Conservation (phyloP, 176 grass and related monocot species). For the Musa beccarii region DNA sequence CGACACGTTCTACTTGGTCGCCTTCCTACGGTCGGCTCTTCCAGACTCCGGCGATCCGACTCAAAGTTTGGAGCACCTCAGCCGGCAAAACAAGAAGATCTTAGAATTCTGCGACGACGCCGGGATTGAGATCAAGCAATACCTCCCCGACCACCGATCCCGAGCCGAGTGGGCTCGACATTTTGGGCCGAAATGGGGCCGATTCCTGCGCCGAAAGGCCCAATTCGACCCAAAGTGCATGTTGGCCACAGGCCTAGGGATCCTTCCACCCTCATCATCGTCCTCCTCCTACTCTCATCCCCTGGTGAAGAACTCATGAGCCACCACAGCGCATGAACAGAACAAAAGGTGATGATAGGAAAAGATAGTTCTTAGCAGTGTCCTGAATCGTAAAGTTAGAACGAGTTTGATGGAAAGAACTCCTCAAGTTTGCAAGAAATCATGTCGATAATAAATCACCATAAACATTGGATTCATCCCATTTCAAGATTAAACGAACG, state of each 20-base stretch:
- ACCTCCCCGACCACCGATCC: slow-evolving; percentile 67
- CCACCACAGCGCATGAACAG: background rate
- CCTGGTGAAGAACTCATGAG: slow-evolving; percentile 5
- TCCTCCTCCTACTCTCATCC: slow-evolving; percentile 10
- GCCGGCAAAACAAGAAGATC: slow-evolving; percentile 57
- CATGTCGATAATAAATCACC: too few species aligned
- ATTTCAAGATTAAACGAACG: too few species aligned
- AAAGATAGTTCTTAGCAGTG: background rate
- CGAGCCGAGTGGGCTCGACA: slow-evolving; percentile 55
- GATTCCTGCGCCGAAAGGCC: slow-evolving; percentile 43
- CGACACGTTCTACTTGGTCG: slow-evolving; percentile 92
- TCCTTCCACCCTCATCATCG: slow-evolving; percentile 35
- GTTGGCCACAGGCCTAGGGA: slow-evolving; percentile 57
- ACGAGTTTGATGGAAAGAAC: too few species aligned
- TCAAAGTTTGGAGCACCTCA: slow-evolving; percentile 46
- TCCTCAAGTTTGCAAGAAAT: too few species aligned
- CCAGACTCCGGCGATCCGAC: slow-evolving; percentile 30
- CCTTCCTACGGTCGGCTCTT: slow-evolving; percentile 77
- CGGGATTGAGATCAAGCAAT: slow-evolving; percentile 64
- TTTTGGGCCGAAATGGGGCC: slow-evolving; percentile 59
- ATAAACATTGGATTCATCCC: too few species aligned
- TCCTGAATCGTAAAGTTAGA: too few species aligned
- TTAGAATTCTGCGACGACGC: slow-evolving; percentile 50
- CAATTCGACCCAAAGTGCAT: slow-evolving; percentile 60
- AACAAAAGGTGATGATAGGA: background rate